Evolutionary conservation across 1,284 basidiomycete species (phyloP).

Genomic region (Ceratobasidium sp.): DNA sequence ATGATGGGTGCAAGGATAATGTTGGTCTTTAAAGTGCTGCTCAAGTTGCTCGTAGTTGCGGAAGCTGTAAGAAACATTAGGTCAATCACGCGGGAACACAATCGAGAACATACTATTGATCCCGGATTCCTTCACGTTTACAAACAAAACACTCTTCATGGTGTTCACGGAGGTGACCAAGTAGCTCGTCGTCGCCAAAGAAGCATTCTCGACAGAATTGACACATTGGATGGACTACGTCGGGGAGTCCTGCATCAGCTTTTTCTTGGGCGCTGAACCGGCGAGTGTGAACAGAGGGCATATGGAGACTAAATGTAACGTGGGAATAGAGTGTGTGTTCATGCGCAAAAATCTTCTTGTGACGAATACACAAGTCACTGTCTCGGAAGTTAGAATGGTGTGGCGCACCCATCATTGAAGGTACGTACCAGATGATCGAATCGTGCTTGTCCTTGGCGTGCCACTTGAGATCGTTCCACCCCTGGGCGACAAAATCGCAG

Average conservation of each 20-base stretch:
- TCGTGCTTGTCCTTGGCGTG: conserved; percentile 80
- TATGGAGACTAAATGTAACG: conserved; percentile 72
- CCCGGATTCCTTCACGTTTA: conserved; percentile 75
- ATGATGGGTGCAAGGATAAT: conserved; percentile 79
- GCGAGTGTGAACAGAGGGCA: conserved; percentile 72
- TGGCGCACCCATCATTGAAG: neutral
- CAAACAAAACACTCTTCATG: conserved; percentile 99
- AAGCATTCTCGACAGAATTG: conserved; percentile 91
- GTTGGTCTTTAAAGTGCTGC: conserved; percentile 68
- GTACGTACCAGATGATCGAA: conserved; percentile 77
- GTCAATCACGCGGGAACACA: conserved; percentile 1
- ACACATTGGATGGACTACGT: conserved; percentile 82
- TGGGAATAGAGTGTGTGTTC: conserved; percentile 88
- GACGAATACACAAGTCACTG: conserved; percentile 86
- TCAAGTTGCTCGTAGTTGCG: conserved; percentile 76
- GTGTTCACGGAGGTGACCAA: conserved; percentile 87
- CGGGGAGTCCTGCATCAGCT: conserved; percentile 38
- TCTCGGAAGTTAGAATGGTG: neutral
- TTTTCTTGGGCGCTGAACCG: conserved; percentile 55
- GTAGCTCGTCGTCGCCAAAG: conserved; percentile 93
- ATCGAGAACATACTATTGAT: conserved; percentile 77
- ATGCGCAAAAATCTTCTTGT: conserved; percentile 95
- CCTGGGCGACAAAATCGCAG: conserved; percentile 83
- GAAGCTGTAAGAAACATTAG: conserved; percentile 62
- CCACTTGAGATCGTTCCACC: conserved; percentile 88